phyloP scores from a whole-genome alignment of 2,329 filamentous ascomycete genomes.

The Microcera coccophila region DNA sequence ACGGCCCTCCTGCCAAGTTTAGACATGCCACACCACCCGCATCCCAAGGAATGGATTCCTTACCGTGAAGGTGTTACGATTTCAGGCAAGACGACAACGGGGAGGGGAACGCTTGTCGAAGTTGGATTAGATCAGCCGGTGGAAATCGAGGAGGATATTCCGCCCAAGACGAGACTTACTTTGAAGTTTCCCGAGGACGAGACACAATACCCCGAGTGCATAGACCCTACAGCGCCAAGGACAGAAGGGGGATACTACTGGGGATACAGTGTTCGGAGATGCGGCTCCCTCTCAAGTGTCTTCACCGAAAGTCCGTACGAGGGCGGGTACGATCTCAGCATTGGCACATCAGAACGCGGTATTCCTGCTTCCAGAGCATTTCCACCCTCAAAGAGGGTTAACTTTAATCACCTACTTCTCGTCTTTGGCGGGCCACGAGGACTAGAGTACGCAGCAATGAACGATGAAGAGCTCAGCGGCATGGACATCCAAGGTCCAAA shows the following conservation, averaged over 20 bases:
- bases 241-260: constrained; percentile 80
- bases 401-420: constrained; percentile 68
- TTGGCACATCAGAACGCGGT: constrained; percentile 80
- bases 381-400: constrained; percentile 38
- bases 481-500: constrained; percentile 62
- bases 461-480: constrained; percentile 50
- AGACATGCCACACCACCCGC: constrained; percentile 81
- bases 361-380: constrained; percentile 46
- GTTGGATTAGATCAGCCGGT: constrained; percentile 54
- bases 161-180: constrained; percentile 69
- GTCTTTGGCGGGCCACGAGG: constrained; percentile 80
- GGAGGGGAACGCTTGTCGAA: constrained; percentile 53
- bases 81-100: constrained; percentile 39
- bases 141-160: constrained; percentile 57
- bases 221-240: constrained; percentile 65
- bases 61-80: constrained; percentile 76
- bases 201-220: constrained; percentile 49
- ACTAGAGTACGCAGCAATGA: constrained; percentile 69
- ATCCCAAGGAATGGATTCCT: constrained; percentile 70
- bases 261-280: constrained; percentile 71
- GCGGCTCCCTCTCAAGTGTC: constrained; percentile 62
- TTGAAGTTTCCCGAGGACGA: constrained; percentile 57
- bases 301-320: constrained; percentile 74
- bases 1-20: constrained; percentile 72
- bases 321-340: constrained; percentile 75